Conservation (phyloP, 2,329 filamentous ascomycete species). For the Colletotrichum godetiae region DNA sequence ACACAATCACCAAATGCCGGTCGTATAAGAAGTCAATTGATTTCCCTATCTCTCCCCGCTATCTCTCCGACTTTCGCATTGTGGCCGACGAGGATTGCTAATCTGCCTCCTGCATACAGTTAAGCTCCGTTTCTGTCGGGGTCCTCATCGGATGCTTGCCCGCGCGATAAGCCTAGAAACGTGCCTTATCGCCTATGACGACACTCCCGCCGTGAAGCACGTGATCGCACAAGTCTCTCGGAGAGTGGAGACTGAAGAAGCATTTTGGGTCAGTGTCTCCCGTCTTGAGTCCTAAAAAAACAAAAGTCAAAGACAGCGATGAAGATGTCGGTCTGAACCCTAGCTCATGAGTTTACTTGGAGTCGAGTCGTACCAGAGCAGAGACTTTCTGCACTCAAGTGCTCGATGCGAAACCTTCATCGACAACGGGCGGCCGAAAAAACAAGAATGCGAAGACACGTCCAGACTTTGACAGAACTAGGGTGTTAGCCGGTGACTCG, state of each 20-base stretch:
- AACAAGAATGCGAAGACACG: background rate
- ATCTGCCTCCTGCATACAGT: slow-evolving; percentile 19
- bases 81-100: slow-evolving; percentile 1
- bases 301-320: background rate
- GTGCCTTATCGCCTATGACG: slow-evolving; percentile 17
- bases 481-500: background rate
- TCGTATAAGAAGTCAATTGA: background rate
- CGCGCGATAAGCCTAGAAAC: slow-evolving; percentile 15
- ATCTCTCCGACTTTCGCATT: background rate
- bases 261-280: background rate
- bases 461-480: background rate
- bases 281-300: background rate
- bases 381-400: background rate
- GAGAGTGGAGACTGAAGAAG: background rate
- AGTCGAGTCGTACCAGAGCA: background rate
- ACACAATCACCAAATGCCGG: background rate
- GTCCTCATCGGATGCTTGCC: slow-evolving; percentile 24
- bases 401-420: background rate
- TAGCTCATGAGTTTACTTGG: background rate
- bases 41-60: background rate
- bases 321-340: background rate
- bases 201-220: slow-evolving; percentile 11
- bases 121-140: slow-evolving; percentile 20
- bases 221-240: background rate
- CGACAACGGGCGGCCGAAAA: background rate